Conservation (phyloP, 106 monocot species). For the Gastrodia elata region DNA sequence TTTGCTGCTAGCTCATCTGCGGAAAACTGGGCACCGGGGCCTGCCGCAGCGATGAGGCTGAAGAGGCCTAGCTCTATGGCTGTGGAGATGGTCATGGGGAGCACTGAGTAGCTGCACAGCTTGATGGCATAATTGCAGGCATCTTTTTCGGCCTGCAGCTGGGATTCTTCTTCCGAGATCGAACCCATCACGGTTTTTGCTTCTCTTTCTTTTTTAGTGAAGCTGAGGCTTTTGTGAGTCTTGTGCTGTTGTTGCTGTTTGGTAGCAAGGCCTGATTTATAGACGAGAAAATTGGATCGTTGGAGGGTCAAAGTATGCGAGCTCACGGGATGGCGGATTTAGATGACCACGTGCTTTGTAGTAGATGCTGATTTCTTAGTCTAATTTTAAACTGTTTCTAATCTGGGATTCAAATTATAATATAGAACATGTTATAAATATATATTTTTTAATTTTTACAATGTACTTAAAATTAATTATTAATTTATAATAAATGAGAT, state of each 20-base stretch:
- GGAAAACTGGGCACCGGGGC: conserved; percentile 15
- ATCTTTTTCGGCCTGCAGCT: conserved; percentile 5
- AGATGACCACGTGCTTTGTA: not conserved
- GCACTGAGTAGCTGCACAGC: not conserved
- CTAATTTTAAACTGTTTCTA: too few relatives aligned
- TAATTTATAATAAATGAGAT: too few relatives aligned
- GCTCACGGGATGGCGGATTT: not conserved
- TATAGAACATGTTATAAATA: too few relatives aligned
- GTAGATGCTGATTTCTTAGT: too few relatives aligned
- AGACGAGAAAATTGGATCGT: too few relatives aligned
- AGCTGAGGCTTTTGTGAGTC: not conserved
- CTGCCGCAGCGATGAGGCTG: conserved; percentile 19
- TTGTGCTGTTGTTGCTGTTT: too few relatives aligned
- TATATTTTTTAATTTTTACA: too few relatives aligned
- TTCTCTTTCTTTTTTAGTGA: too few relatives aligned
- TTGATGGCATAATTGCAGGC: conserved; percentile 16
- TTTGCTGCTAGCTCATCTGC: conserved; percentile 31
- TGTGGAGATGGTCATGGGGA: conserved; percentile 20
- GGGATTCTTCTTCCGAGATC: not conserved
- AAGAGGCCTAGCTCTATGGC: conserved; percentile 18
- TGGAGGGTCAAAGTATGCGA: not conserved
- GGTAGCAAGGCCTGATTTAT: too few relatives aligned
- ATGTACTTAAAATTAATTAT: too few relatives aligned
- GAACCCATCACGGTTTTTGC: too few relatives aligned
- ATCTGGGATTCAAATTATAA: too few relatives aligned